phyloP scores from a whole-genome alignment of 495 filamentous ascomycete genomes.

The Daldinia decipiens region DNA sequence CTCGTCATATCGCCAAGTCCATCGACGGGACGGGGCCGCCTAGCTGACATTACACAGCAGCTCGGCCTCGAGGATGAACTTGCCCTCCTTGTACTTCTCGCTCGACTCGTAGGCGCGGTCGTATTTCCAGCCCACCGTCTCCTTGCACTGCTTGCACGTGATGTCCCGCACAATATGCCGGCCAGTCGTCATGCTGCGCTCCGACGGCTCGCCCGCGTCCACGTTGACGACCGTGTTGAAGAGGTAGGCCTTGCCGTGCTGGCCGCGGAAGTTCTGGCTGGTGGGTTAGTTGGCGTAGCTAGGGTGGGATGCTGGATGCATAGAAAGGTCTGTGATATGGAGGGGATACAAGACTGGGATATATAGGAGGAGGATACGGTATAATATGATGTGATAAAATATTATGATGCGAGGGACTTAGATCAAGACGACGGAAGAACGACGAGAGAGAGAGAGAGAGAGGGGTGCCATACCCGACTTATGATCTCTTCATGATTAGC shows the following conservation, averaged over 20 bases:
- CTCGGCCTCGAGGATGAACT: conserved; percentile 96
- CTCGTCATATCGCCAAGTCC: not conserved
- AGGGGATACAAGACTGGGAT: too few relatives aligned
- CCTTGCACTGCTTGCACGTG: conserved; percentile 84
- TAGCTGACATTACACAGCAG: conserved; percentile 80
- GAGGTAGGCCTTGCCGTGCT: conserved; percentile 97
- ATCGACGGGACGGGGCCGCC: not conserved
- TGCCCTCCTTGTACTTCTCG: conserved; percentile 99
- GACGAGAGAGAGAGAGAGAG: conserved; percentile 24
- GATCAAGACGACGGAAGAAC: not conserved
- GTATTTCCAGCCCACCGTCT: conserved; percentile 98
- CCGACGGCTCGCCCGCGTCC: conserved; percentile 77
- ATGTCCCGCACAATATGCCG: conserved; percentile 95
- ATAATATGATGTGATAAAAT: too few relatives aligned
- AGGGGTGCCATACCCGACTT: conserved; percentile 73
- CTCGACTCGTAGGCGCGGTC: conserved; percentile 91
- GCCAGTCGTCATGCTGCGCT: conserved; percentile 99
- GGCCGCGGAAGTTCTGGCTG: conserved; percentile 92
- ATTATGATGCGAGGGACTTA: too few relatives aligned
- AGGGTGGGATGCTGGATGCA: not conserved
- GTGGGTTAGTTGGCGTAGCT: not conserved
- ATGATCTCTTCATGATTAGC: conserved; percentile 96
- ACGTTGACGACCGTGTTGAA: conserved; percentile 96
- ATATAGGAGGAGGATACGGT: not conserved
- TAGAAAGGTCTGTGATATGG: not conserved